A percentile compares a stretch with the other conserved stretches of the same genome.
Evolutionary conservation across 345 rosid genomes (phyloP).

Genomic region (Eucalyptus tenuipes): DNA sequence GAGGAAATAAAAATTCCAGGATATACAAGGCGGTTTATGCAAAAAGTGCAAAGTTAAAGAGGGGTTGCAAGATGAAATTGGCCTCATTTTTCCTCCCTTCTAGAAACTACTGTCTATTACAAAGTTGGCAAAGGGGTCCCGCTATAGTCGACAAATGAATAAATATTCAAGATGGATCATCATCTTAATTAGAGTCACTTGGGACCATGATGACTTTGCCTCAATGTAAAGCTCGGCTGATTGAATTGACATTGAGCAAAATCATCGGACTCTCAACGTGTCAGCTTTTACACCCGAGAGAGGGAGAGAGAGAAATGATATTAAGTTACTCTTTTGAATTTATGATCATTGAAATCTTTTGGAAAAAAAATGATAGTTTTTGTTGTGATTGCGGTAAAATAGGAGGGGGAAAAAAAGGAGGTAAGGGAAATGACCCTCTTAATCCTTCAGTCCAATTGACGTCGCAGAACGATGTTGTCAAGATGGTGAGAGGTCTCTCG

Average conservation of each 20-base stretch:
- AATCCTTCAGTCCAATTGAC: not conserved
- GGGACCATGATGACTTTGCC: not conserved
- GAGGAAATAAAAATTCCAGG: not conserved
- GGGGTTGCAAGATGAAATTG: not conserved
- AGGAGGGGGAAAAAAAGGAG: not conserved
- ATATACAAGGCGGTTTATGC: not conserved
- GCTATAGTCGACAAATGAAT: not conserved
- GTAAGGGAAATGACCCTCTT: not conserved
- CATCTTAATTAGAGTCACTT: not conserved
- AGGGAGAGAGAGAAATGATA: not conserved
- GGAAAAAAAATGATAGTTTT: not conserved
- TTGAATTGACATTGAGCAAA: not conserved
- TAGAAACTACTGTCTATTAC: not conserved
- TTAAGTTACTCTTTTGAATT: not conserved
- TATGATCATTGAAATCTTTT: not conserved
- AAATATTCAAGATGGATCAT: not conserved
- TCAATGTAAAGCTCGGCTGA: not conserved
- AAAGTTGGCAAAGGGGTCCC: not conserved
- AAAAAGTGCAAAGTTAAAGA: not conserved
- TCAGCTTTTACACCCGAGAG: not conserved
- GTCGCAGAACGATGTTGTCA: not conserved
- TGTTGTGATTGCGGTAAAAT: not conserved
- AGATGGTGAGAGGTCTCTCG: not conserved
- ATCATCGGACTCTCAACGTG: not conserved
- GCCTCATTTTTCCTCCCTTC: not conserved